Base-by-base conservation (phyloP, 495 filamentous ascomycete species). In the Penicillium nucicola region DNA sequence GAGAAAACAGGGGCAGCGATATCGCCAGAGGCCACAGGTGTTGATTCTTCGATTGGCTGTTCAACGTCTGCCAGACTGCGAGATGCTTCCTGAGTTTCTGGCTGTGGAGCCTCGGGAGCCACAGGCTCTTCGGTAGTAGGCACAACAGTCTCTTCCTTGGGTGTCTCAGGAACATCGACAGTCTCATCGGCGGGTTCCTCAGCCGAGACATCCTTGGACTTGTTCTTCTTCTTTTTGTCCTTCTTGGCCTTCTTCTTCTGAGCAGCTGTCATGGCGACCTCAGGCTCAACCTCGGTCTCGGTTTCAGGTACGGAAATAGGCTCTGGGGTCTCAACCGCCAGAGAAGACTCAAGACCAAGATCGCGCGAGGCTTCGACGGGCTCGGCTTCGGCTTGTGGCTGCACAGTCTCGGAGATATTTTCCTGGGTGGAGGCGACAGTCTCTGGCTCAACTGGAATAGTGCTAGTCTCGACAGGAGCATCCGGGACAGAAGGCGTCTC, bases 151-250 rank as follows among this genome's bases (percentile, higher is more conserved):
- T 44, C 39, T 10, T 44, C 3, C 25, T 20, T 4, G 11, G 34
- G 14, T 11, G 22, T 30, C 12, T 50, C 36, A 11, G 4, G 6
- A 9, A 37, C 36, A 32, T n/a, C n/a, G n/a, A 22, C 7, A 19
- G 31, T 12, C 30, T 37, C 30, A n/a, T 51, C 30, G 4, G 12
- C 23, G 12, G 42, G 35, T 12, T 46, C 33, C 4, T 60, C 57
- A 17, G 48, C 18, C 42, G 50, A 53, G 13, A 42, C 48, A 6
- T 48, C 60, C 50, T 68, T 67, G 19, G 45, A 50, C 60, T 68
- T 68, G 42, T 65, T 70, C 50, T 70, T 66, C 57, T 69, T 69
- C 44, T 64, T 67, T 48, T 69, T 67, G 35, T 64, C 60, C 14
- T 55, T 53, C 52, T 69, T 68, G 12, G 64, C 58, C 35, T 74